Evolutionary conservation across 163 green algal species (phyloP), one percentile per base, ranked within the genome.

Genomic region (Prototheca stagnorum): DNA sequence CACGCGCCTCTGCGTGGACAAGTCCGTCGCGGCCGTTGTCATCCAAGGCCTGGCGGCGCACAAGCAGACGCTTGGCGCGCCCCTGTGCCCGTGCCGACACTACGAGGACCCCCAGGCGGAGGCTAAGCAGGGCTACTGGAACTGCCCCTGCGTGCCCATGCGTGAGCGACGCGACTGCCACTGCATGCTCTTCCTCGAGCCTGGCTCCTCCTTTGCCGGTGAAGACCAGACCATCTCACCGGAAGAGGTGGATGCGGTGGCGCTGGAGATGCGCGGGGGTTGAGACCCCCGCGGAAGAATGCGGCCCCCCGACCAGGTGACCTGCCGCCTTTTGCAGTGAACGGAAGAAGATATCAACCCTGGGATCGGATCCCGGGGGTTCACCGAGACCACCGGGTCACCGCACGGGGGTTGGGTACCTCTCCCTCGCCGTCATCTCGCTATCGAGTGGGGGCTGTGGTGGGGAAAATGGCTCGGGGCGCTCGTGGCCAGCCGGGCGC

Each of bases 101-200:
- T 99, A 99, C 57, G 90, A 99, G 49, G 90, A 99, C 70, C 97
- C 97, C 59, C 64, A 73, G 24, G 72, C 77, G 8, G 90, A 99
- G 62, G 90, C 78, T 7, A 68, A 79, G 12, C 70, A 92, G 59
- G 90, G 90, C 7, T 99, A 92, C 68, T 99, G 90, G 90, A 99
- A 99, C 68, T 99, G 90, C 67, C 90, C 90, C 1, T 99, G 90
- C 56, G 88, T 97, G 29, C 90, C 90, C 19, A 99, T 99, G 90
- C 72, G 90, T 20, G 88, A 95, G 57, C 73, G 86, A 35, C 92
- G 95, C 75, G 90, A 96, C 57, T 98, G 90, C 70, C 90, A 98
- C 56, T 98, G 90, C 79, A 98, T 98, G 90, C 78, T 98, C 9
- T 98, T 98, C 68, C 56, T 98, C 19, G 96, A 83, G 8, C 74